Conservation (phyloP, 345 rosid genomes). For the Camelina sativa region DNA sequence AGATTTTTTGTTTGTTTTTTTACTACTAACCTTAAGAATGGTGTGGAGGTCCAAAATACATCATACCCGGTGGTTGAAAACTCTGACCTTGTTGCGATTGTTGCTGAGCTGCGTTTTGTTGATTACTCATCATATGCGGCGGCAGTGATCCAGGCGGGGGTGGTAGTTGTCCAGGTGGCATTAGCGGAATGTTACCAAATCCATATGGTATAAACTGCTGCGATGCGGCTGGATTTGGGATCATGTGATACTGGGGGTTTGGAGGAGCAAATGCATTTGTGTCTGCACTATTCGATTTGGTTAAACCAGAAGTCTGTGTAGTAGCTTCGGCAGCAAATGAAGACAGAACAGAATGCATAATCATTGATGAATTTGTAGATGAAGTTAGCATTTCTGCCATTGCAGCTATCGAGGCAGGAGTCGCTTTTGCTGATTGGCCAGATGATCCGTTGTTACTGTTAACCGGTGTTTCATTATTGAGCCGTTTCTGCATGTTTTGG, state of each 20-base stretch:
- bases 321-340: conserved; percentile 91
- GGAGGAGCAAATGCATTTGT: conserved; percentile 48
- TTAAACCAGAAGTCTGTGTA: conserved; percentile 62
- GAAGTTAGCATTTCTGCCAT: conserved; percentile 72
- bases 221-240: conserved; percentile 54
- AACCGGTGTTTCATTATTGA: conserved; percentile 41
- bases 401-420: conserved; percentile 85
- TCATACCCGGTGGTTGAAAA: conserved; percentile 70
- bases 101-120: conserved; percentile 45
- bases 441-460: conserved; percentile 46
- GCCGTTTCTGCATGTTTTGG: conserved; percentile 61
- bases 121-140: conserved; percentile 52
- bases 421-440: conserved; percentile 58
- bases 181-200: conserved; percentile 57
- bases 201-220: conserved; percentile 62
- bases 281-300: conserved; percentile 56
- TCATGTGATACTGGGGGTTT: conserved; percentile 57
- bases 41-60: conserved; percentile 60
- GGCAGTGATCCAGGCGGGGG: conserved; percentile 37
- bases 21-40: conserved; percentile 46
- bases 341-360: conserved; percentile 88
- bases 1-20: not conserved
- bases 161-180: conserved; percentile 52
- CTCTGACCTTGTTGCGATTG: conserved; percentile 56
- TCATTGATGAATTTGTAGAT: conserved; percentile 76